Conservation (phyloP, 2,329 filamentous ascomycete species). For the Clonostachys sp. region DNA sequence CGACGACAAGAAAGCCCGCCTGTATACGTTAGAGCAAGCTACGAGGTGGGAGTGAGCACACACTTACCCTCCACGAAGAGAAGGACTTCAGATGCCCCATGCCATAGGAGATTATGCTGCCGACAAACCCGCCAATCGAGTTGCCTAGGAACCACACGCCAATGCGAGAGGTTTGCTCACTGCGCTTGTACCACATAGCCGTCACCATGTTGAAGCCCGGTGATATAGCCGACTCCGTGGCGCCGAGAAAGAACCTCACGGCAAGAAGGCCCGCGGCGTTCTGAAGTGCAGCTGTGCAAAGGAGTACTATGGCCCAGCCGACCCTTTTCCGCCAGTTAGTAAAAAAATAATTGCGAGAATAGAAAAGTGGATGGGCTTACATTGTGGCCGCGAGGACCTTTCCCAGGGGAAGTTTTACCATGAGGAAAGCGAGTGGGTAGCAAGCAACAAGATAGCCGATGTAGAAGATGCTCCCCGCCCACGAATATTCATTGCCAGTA, state of each 20-base stretch:
- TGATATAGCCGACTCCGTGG: conserved; percentile 12
- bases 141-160: conserved; percentile 13
- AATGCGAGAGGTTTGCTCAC: conserved; percentile 21
- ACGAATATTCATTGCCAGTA: conserved; percentile 44
- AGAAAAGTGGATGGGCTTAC: too few species aligned
- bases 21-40: neutral
- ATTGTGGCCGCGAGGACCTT: too few species aligned
- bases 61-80: too few species aligned
- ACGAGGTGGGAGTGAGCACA: too few species aligned
- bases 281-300: conserved; percentile 3
- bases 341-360: too few species aligned
- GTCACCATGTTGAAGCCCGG: conserved; percentile 15
- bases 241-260: conserved; percentile 12
- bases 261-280: conserved; percentile 8
- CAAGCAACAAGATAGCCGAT: conserved; percentile 38
- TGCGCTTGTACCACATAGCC: conserved; percentile 16
- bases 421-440: conserved; percentile 9
- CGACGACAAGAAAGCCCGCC: neutral
- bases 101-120: too few species aligned
- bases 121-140: conserved; percentile 4
- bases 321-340: too few species aligned
- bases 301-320: too few species aligned
- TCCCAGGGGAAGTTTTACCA: too few species aligned
- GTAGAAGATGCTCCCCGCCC: conserved; percentile 45
- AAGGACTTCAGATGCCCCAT: too few species aligned